Evolutionary conservation across 2,329 filamentous ascomycete species (phyloP).

Genomic region (Hawksworthiomyces lignivorus): DNA sequence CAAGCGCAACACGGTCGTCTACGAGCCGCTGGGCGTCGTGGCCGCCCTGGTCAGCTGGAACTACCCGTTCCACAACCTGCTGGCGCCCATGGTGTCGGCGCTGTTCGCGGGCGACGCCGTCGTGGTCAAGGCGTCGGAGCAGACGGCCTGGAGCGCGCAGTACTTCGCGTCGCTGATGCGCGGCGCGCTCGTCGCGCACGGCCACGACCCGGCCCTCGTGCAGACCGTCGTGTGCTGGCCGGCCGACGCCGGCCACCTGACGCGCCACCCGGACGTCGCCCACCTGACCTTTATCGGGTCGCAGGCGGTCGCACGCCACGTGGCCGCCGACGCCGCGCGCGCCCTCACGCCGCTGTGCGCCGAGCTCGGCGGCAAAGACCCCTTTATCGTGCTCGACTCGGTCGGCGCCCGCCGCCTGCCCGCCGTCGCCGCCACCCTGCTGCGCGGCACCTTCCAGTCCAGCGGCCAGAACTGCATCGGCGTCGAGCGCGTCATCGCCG

Average conservation of each 20-base stretch:
- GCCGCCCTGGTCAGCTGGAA: conserved; percentile 95
- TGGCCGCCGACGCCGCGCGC: conserved; percentile 79
- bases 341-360: conserved; percentile 80
- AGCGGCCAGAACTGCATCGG: conserved; percentile 97
- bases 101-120: conserved; percentile 89
- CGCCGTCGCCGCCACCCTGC: conserved; percentile 71
- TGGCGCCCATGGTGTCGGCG: conserved; percentile 82
- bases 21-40: conserved; percentile 89
- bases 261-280: conserved; percentile 72
- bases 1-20: conserved; percentile 83
- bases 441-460: conserved; percentile 91
- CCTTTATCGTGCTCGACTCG: conserved; percentile 82
- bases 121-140: conserved; percentile 89
- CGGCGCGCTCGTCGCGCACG: conserved; percentile 72
- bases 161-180: conserved; percentile 78
- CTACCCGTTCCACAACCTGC: conserved; percentile 91
- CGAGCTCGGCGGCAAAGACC: conserved; percentile 92
- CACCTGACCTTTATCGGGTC: conserved; percentile 98
- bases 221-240: conserved; percentile 88
- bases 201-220: conserved; percentile 72
- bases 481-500: conserved; percentile 83
- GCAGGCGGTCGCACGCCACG: conserved; percentile 74
- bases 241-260: conserved; percentile 69
- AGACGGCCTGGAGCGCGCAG: conserved; percentile 83
- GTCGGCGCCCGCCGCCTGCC: conserved; percentile 51